These are phyloP conservation scores for Hanseniaspora hatyaiensis DNA, from an alignment of 805 yeast genomes.

Conservation along the genomic window DNA sequence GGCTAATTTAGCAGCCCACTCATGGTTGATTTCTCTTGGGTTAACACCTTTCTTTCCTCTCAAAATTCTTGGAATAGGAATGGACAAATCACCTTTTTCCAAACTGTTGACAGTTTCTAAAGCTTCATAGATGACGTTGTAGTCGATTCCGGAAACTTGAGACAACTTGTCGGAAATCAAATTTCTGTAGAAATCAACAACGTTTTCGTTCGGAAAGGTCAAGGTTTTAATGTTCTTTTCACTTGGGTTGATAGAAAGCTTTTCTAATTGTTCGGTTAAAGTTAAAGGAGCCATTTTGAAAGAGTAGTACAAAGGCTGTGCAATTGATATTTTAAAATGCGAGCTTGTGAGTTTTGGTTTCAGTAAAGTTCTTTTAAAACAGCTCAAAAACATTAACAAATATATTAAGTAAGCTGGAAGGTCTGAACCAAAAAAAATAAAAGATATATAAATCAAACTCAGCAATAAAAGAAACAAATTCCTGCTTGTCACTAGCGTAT, in stretches of 20 bases:
- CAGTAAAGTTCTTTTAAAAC: background rate
- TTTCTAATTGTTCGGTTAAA: conserved; percentile 10
- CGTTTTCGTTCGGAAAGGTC: conserved; percentile 62
- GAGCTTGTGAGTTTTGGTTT: too few species aligned
- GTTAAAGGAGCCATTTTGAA: conserved; percentile 11
- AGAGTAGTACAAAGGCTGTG: too few species aligned
- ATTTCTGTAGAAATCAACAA: conserved; percentile 80
- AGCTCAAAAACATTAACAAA: background rate
- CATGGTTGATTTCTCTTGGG: conserved; percentile 58
- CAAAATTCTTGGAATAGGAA: conserved; percentile 78
- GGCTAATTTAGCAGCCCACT: conserved; percentile 62
- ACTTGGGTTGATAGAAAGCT: conserved; percentile 2
- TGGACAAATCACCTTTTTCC: conserved; percentile 84
- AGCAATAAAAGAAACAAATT: too few species aligned
- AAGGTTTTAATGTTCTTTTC: conserved; percentile 4
- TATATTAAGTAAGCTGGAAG: too few species aligned
- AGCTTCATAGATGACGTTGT: conserved; percentile 61
- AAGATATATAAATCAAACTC: too few species aligned
- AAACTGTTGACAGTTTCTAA: conserved; percentile 76
- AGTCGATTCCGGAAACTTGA: conserved; percentile 59
- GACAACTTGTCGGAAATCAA: conserved; percentile 73
- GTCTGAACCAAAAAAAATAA: too few species aligned
- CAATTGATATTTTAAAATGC: too few species aligned
- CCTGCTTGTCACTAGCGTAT: too few species aligned
- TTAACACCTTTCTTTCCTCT: conserved; percentile 63